Evolutionary conservation across 2,329 filamentous ascomycete species (phyloP), one percentile per base, ranked within the genome.

Genomic region (Botryosphaeria dothidea): DNA sequence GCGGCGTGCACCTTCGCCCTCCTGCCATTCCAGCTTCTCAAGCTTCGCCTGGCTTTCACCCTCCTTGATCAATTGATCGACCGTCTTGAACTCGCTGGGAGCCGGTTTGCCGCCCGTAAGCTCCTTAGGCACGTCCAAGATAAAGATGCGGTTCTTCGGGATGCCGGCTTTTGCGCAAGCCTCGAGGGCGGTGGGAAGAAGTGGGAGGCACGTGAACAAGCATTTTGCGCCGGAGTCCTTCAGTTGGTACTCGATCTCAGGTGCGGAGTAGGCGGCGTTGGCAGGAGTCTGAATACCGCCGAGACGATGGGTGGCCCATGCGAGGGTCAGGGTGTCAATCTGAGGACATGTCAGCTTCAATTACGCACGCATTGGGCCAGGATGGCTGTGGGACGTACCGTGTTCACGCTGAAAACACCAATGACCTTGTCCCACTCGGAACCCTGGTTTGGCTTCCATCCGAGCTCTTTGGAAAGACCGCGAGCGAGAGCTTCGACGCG

Each of bases 371-470:
- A 11, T 34, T 11, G 31, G 31, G 7, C 31, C 1, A 17, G 3
- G 36, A 4, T 9, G 9, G 5, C 1, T 5, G 4, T 21, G 17
- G 27, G 21, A 15, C 49, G 34, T 36, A 92, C 90, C 31, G 91
- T 92, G 74, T 96, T 96, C 66, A 93, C 78, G n/a, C 89, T 89
- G 78, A 92, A 96, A 29, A 93, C 81, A 4, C 83, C 89, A 54
- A 92, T 81, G 25, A 93, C 90, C 75, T 93, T 92, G 71, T 95
- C 91, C 89, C 90, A 95, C 74, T 93, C 90, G 0, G 86, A 86
- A 13, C 90, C 91, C 65, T 87, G 76, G 69, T 91, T 89, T 7
- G 90, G 87, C 51, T 84, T 76, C 84, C 91, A 93, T 48, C 86
- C 88, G 66, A 95, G 84, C 68, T 91, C 87, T 73, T 90, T 88